Evolutionary conservation across 192 early-diverging fungal species (phyloP).

Genomic region (Umbelopsis isabellina): DNA sequence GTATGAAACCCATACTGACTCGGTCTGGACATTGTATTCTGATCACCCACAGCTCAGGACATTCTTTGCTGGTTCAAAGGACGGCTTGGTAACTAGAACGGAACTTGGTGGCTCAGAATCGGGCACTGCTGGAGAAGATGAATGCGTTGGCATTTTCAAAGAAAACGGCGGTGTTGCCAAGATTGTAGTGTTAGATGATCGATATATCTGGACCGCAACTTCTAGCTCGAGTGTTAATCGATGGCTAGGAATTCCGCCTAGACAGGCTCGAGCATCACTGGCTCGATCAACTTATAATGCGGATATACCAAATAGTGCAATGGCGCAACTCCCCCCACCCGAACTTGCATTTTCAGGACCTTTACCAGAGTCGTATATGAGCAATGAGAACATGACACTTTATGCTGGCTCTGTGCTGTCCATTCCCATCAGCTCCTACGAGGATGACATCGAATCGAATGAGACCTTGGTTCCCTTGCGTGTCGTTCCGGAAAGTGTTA

Average conservation of each 20-base stretch:
- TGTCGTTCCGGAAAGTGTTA: slow-evolving; percentile 38
- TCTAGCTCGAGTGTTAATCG: slow-evolving; percentile 80
- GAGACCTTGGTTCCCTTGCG: slow-evolving; percentile 36
- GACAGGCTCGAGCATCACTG: slow-evolving; percentile 40
- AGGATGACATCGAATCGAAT: slow-evolving; percentile 32
- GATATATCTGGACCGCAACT: slow-evolving; percentile 93
- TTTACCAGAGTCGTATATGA: slow-evolving; percentile 41
- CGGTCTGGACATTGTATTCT: slow-evolving; percentile 90
- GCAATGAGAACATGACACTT: slow-evolving; percentile 36
- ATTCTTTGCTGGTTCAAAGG: slow-evolving; percentile 92
- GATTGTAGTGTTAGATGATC: slow-evolving; percentile 83
- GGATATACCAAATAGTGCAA: slow-evolving; percentile 47
- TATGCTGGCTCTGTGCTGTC: slow-evolving; percentile 46
- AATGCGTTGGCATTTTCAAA: slow-evolving; percentile 87
- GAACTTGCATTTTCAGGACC: slow-evolving; percentile 41
- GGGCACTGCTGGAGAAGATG: slow-evolving; percentile 56
- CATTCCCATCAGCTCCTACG: slow-evolving; percentile 43
- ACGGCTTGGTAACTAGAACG: slow-evolving; percentile 90
- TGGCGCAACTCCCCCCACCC: slow-evolving; percentile 50
- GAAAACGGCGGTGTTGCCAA: slow-evolving; percentile 75
- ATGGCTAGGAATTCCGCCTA: slow-evolving; percentile 79
- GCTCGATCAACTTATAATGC: slow-evolving; percentile 34
- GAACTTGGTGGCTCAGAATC: slow-evolving; percentile 53
- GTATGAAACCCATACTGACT: slow-evolving; percentile 84
- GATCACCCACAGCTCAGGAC: slow-evolving; percentile 83